Percentiles rank a stretch among this genome's conserved stretches.
Evolutionary conservation across 495 filamentous ascomycete genomes (phyloP).

Genomic region (Tricharina praecox): DNA sequence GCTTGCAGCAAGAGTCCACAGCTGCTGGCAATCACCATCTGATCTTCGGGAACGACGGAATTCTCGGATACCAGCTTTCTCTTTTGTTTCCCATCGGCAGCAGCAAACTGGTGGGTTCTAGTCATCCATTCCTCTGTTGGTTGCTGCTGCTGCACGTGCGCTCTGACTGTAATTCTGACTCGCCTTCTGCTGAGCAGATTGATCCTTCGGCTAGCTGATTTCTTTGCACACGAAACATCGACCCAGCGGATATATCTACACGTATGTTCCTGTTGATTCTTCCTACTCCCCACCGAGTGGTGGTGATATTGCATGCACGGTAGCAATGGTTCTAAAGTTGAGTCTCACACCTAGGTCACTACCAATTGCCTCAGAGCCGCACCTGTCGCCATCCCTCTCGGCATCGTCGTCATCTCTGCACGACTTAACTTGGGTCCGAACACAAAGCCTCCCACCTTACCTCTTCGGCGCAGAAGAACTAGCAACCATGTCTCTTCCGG

Average conservation of each 20-base stretch:
- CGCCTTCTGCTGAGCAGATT: neutral
- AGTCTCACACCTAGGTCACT: neutral
- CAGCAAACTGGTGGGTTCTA: neutral
- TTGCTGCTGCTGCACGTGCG: too few relatives aligned
- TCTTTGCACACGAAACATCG: too few relatives aligned
- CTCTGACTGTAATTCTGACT: neutral
- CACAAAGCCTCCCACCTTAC: too few relatives aligned
- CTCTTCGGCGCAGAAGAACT: neutral
- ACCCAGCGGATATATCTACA: too few relatives aligned
- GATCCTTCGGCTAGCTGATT: too few relatives aligned
- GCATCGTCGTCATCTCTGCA: neutral
- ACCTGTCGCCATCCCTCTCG: neutral
- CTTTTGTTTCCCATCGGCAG: conserved; percentile 1
- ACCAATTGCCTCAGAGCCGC: neutral
- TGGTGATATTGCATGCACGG: too few relatives aligned
- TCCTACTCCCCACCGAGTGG: neutral
- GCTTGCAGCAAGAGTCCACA: neutral
- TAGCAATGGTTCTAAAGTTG: too few relatives aligned
- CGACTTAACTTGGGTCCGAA: too few relatives aligned
- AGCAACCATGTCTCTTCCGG: conserved; percentile 31
- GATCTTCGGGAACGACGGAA: conserved; percentile 1
- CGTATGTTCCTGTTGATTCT: too few relatives aligned
- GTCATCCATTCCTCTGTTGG: neutral
- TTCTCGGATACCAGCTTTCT: conserved; percentile 1
- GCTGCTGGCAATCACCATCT: neutral